A percentile compares a stretch with the other conserved stretches of the same genome.
phyloP scores from a whole-genome alignment of 2,329 filamentous ascomycete genomes.

The Amauroascus verrucosus region DNA sequence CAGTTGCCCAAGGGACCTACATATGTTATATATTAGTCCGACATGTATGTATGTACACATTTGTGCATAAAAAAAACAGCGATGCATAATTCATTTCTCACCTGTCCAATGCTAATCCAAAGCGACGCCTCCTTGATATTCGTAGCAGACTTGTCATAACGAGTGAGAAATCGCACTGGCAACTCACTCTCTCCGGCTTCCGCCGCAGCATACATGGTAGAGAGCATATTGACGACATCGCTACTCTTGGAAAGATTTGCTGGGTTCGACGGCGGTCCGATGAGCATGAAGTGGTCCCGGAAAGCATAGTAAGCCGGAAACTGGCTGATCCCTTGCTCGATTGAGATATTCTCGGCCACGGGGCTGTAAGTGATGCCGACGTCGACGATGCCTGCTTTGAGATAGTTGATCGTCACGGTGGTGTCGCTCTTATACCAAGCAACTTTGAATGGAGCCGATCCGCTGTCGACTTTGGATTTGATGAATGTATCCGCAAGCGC shows the following conservation, averaged over 20 bases:
- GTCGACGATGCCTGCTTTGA: constrained; percentile 33
- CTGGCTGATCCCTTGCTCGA: constrained; percentile 31
- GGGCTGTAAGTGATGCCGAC: constrained; percentile 40
- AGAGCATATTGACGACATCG: constrained; percentile 29
- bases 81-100: background rate
- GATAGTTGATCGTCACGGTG: constrained; percentile 37
- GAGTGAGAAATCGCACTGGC: constrained; percentile 35
- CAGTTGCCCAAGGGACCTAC: constrained; percentile 37
- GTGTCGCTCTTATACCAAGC: constrained; percentile 41
- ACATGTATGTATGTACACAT: background rate
- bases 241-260: constrained; percentile 25
- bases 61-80: no score
- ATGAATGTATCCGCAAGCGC: constrained; percentile 34
- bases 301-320: constrained; percentile 35
- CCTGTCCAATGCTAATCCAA: constrained; percentile 40
- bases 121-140: constrained; percentile 41
- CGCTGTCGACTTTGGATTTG: constrained; percentile 21
- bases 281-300: constrained; percentile 40
- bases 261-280: constrained; percentile 31
- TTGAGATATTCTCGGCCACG: constrained; percentile 37
- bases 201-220: constrained; percentile 28
- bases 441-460: constrained; percentile 31
- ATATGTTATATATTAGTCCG: background rate
- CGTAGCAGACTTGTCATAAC: constrained; percentile 42
- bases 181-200: constrained; percentile 25